Percentiles rank a stretch among this genome's conserved stretches.
Conservation (phyloP, 495 filamentous ascomycete genomes). For the Hypoxylon trugodes region DNA sequence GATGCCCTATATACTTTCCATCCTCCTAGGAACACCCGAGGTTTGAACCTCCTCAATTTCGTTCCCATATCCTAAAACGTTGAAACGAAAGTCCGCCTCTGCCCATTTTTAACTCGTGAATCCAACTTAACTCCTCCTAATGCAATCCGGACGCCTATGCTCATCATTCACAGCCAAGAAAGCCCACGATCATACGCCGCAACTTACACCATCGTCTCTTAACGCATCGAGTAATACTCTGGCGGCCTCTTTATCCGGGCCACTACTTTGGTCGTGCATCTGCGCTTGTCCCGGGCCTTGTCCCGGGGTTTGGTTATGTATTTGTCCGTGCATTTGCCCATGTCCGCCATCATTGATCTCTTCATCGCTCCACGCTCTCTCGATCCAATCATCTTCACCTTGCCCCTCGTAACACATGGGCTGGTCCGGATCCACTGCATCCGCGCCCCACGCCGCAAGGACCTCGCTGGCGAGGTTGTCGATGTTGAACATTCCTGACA, state of each 20-base stretch:
- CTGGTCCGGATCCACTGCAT: constrained; percentile 5
- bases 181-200: constrained; percentile 14
- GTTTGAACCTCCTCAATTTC: not conserved
- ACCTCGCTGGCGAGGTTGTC: constrained; percentile 33
- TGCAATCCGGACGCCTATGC: constrained; percentile 1
- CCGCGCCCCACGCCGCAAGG: constrained; percentile 30
- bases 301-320: too few species aligned
- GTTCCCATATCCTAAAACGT: not conserved
- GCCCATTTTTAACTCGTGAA: not conserved
- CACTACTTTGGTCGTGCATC: not conserved
- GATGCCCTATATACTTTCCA: not conserved
- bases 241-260: constrained; percentile 39
- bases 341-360: constrained; percentile 19
- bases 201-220: constrained; percentile 29
- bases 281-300: not conserved
- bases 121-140: constrained; percentile 9
- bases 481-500: constrained; percentile 17
- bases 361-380: constrained; percentile 38
- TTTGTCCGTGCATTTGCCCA: constrained; percentile 1
- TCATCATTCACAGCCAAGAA: not conserved
- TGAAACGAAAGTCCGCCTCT: not conserved
- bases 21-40: not conserved
- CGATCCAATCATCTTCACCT: constrained; percentile 42
- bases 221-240: constrained; percentile 39
- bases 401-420: constrained; percentile 25